phyloP scores from a whole-genome alignment of 345 rosid genomes.

The Salix arbutifolia region DNA sequence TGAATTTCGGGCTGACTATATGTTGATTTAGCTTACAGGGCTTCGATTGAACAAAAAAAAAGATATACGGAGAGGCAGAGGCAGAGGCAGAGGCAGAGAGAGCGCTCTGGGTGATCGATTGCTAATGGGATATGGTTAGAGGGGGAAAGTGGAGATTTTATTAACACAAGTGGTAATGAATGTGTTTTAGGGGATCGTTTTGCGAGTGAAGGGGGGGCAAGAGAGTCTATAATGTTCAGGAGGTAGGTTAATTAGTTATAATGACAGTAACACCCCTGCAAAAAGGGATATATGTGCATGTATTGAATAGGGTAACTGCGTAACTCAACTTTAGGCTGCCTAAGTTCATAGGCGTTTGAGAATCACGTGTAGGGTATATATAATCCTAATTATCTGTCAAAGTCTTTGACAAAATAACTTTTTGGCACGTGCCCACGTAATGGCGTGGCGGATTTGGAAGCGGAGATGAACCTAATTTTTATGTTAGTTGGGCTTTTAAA shows the following conservation, averaged over 20 bases:
- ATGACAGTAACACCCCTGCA: background rate
- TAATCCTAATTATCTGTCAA: background rate
- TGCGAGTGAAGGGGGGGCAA: no score
- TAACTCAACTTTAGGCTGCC: background rate
- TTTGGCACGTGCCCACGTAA: background rate
- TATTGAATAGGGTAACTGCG: background rate
- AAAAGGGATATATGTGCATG: background rate
- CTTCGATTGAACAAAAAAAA: constrained; percentile 55
- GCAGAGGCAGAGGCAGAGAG: background rate
- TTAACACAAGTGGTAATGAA: constrained; percentile 28
- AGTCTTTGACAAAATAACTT: background rate
- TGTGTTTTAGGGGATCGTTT: background rate
- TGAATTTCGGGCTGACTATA: constrained; percentile 5
- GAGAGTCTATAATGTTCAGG: background rate
- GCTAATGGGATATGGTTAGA: background rate
- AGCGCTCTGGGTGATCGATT: background rate
- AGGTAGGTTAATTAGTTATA: background rate
- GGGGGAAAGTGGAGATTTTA: constrained; percentile 7
- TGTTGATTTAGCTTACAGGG: constrained; percentile 17
- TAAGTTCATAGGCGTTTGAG: background rate
- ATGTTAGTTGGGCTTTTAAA: background rate
- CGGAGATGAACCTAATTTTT: constrained; percentile 2
- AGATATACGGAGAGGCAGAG: constrained; percentile 22
- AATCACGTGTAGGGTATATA: background rate
- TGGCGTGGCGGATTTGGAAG: background rate